These are phyloP conservation scores for Backusella sp. DNA, from an alignment of 192 early-diverging fungal genomes.

Conservation along the genomic window DNA sequence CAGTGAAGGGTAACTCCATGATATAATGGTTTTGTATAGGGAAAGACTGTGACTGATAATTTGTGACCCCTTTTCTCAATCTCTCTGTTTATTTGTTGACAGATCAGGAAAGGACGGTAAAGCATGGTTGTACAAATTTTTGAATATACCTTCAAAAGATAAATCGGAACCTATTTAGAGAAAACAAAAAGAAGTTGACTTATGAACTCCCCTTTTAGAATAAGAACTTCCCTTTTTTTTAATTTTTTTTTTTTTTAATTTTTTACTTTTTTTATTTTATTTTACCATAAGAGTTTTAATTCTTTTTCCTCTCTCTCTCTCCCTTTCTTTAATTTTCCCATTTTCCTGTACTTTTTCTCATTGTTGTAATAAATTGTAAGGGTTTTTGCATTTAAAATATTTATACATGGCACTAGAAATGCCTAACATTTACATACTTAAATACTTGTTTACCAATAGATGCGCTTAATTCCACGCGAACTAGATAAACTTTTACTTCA, in stretches of 20 bases:
- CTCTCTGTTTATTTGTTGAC: neutral
- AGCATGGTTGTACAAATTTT: neutral
- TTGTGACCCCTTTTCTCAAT: neutral
- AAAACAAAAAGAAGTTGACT: neutral
- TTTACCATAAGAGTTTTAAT: neutral
- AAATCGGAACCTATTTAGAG: slow-evolving; percentile 4
- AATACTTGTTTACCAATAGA: slow-evolving; percentile 22
- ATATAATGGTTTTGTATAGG: neutral
- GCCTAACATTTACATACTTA: neutral
- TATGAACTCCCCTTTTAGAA: neutral
- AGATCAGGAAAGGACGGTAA: neutral
- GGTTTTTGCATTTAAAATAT: neutral
- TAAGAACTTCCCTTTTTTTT: neutral
- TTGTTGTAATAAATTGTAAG: neutral
- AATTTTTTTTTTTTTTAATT: neutral
- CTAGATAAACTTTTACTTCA: slow-evolving; percentile 87
- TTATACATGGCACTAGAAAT: neutral
- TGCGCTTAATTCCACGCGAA: slow-evolving; percentile 85
- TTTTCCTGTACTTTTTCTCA: neutral
- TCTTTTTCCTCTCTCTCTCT: neutral
- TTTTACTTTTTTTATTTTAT: neutral
- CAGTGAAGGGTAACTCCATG: neutral
- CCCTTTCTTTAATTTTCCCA: neutral
- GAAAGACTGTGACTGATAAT: neutral
- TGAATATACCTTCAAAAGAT: slow-evolving; percentile 7